Evolutionary conservation across 2,329 filamentous ascomycete genomes (phyloP), one percentile per base, ranked within the genome.

Genomic region (Paraphoma chrysanthemicola): DNA sequence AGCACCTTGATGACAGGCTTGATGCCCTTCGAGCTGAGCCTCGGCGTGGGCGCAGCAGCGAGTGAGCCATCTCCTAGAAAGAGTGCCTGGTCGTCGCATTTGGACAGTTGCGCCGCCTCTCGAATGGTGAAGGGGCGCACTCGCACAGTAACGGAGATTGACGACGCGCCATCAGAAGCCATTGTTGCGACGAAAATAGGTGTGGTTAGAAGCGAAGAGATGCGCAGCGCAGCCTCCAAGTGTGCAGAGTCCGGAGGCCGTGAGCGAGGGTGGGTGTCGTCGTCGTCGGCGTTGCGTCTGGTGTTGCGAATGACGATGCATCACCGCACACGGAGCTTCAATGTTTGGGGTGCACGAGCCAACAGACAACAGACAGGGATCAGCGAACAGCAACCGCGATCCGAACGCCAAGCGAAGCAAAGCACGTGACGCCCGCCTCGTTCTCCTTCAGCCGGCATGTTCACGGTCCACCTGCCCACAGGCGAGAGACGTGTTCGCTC

Each of bases 51-150:
- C 12, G 86, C 89, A 44, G 87, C 90, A n/a, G 95, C 95, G 54
- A 99, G 84, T 16, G 94, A 98, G 57, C 95, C 95, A 76, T 99
- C 95, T 59, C 95, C 95, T n/a, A 99, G 86, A 74, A 99, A 99
- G 38, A 97, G 78, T 5, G 92, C 93, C 51, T 89, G 88, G 77
- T 97, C 94, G 68, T 99, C 94, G 70, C 79, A 85, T 73, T 84
- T 86, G 49, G 87, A 83, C 83, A 99, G 81, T 80, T 98, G 94
- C 41, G 95, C 95, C 66, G 95, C 95, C 83, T 99, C 95, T 80
- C 93, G 85, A 67, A 98, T 97, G 11, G 87, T 89, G 69, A 89
- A 89, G 18, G 87, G 87, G 58, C 87, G 82, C 48, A 89, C 86
- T 76, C 86, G 81, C 62, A 89, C 85, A 47, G 80, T 78, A 64